Conservation (phyloP, 2,329 filamentous ascomycete species). For the Ophiostoma himal-ulmi region DNA sequence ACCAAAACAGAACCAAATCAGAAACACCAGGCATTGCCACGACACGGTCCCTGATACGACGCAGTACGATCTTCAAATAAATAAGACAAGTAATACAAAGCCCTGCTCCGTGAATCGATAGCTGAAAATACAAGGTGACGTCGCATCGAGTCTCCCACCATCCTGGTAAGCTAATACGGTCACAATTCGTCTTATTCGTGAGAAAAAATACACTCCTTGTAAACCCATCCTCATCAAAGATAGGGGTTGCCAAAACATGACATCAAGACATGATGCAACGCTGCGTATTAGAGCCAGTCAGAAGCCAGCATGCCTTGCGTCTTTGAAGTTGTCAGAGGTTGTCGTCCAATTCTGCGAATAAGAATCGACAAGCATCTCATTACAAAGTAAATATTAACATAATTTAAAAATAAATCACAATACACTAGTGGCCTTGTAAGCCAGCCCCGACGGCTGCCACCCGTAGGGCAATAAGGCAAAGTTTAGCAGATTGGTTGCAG, state of each 20-base stretch:
- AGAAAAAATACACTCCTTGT: background rate
- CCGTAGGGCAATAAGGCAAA: background rate
- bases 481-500: background rate
- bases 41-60: background rate
- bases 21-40: background rate
- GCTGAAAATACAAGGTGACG: background rate
- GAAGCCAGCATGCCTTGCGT: background rate
- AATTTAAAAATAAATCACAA: too few species aligned
- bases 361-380: background rate
- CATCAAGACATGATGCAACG: constrained; percentile 2
- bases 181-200: too few species aligned
- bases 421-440: background rate
- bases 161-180: background rate
- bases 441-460: background rate
- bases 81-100: background rate
- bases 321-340: background rate
- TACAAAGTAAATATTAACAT: too few species aligned
- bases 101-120: background rate
- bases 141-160: background rate
- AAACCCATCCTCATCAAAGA: background rate
- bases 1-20: too few species aligned
- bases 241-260: background rate
- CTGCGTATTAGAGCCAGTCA: constrained; percentile 6
- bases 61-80: background rate
- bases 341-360: background rate